Conservation (phyloP, 768 basidiomycete species). For the Strobilomyces dryophilus region DNA sequence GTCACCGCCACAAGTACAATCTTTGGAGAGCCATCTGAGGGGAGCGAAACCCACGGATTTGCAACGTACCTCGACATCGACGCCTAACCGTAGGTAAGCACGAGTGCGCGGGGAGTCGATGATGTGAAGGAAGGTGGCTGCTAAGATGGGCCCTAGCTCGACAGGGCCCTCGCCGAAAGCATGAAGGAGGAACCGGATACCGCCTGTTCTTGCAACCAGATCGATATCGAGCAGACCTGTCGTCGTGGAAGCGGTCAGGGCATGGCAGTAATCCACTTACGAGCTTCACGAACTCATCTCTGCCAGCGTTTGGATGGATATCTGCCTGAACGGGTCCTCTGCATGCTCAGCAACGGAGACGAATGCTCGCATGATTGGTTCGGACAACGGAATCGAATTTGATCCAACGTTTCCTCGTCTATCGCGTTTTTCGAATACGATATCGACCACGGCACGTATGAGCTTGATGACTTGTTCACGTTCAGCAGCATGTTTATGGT, state of each 20-base stretch:
- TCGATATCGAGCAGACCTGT: slow-evolving; percentile 87
- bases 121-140: slow-evolving; percentile 75
- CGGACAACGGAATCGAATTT: slow-evolving; percentile 58
- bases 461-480: slow-evolving; percentile 92
- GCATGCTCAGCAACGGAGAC: slow-evolving; percentile 89
- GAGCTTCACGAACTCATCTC: slow-evolving; percentile 69
- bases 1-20: slow-evolving; percentile 87
- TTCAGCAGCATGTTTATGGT: slow-evolving; percentile 77
- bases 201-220: slow-evolving; percentile 74
- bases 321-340: slow-evolving; percentile 82
- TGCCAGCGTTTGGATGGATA: slow-evolving; percentile 81
- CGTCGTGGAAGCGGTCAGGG: slow-evolving; percentile 8
- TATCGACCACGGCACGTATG: slow-evolving; percentile 75
- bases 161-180: slow-evolving; percentile 86
- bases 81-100: slow-evolving; percentile 70
- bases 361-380: slow-evolving; percentile 80
- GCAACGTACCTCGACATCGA: slow-evolving; percentile 77
- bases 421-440: slow-evolving; percentile 58
- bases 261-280: slow-evolving; percentile 3
- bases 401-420: slow-evolving; percentile 36
- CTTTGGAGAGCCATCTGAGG: slow-evolving; percentile 34
- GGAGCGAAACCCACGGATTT: neutral
- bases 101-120: slow-evolving; percentile 84
- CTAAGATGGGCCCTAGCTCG: slow-evolving; percentile 75
- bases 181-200: slow-evolving; percentile 81